phyloP scores from a whole-genome alignment of 179 eudicot species.

The Spinacia oleracea region DNA sequence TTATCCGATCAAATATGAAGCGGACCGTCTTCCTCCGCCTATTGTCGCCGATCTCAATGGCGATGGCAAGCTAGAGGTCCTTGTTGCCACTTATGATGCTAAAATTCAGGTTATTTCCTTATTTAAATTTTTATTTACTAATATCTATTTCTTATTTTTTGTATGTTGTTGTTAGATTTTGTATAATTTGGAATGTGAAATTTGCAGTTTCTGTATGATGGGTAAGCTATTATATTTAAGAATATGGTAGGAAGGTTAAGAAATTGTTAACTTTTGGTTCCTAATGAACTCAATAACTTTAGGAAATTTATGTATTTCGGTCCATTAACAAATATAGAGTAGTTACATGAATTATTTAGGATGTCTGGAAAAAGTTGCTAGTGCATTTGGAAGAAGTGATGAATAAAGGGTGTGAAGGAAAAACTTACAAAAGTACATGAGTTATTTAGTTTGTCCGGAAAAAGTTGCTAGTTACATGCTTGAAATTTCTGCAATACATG shows the following conservation, averaged over 20 bases:
- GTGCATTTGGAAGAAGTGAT: too few species aligned
- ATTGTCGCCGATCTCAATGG: conserved; percentile 93
- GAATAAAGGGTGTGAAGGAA: too few species aligned
- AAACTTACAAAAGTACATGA: too few species aligned
- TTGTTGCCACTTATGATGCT: conserved; percentile 93
- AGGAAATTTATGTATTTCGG: neutral
- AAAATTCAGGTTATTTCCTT: conserved; percentile 74
- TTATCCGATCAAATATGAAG: conserved; percentile 90
- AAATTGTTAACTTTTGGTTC: neutral
- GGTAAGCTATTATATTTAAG: neutral
- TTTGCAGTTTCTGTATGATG: neutral
- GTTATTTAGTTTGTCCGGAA: too few species aligned
- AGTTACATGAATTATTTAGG: neutral
- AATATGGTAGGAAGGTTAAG: neutral
- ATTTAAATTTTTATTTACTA: neutral
- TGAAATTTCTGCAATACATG: too few species aligned
- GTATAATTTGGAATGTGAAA: neutral
- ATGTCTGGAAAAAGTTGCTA: too few species aligned
- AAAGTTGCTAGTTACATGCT: too few species aligned
- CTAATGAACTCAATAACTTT: neutral
- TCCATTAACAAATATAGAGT: too few species aligned
- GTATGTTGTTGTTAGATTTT: neutral
- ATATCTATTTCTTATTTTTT: neutral
- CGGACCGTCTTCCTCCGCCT: conserved; percentile 95
- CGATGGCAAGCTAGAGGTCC: conserved; percentile 82